phyloP scores from a whole-genome alignment of 2,329 filamentous ascomycete species.

The Beauveria australis region DNA sequence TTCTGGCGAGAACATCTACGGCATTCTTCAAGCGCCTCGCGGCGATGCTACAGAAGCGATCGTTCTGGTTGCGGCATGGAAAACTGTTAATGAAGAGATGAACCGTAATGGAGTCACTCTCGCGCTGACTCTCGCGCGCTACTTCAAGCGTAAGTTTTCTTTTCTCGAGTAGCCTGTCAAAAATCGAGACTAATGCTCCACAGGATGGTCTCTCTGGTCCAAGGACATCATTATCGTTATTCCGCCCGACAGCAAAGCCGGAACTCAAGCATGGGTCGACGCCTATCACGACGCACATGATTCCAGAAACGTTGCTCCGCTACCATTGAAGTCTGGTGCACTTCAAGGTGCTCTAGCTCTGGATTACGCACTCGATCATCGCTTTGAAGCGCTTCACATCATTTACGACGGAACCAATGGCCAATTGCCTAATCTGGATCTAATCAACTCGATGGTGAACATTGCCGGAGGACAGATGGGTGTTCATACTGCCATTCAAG shows the following conservation, averaged over 20 bases:
- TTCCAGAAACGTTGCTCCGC: constrained; percentile 57
- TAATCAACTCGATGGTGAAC: constrained; percentile 86
- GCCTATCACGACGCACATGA: constrained; percentile 91
- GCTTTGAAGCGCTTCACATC: constrained; percentile 82
- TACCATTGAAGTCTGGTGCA: constrained; percentile 86
- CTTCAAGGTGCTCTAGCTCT: constrained; percentile 89
- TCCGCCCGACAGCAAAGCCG: constrained; percentile 79
- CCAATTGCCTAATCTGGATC: constrained; percentile 87
- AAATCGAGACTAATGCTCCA: background rate
- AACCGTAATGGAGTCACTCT: constrained; percentile 86
- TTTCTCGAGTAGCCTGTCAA: background rate
- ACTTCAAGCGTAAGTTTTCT: constrained; percentile 67
- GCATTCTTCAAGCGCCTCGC: constrained; percentile 83
- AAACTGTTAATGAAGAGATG: constrained; percentile 65
- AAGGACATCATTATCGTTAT: constrained; percentile 96
- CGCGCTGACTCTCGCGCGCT: constrained; percentile 77
- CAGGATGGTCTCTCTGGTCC: constrained; percentile 93
- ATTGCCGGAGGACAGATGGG: constrained; percentile 91
- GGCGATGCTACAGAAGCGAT: constrained; percentile 97
- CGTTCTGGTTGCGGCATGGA: constrained; percentile 84
- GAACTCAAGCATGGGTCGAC: constrained; percentile 94
- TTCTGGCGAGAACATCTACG: constrained; percentile 84
- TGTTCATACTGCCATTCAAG: constrained; percentile 73
- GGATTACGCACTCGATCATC: constrained; percentile 78
- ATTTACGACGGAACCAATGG: constrained; percentile 95